These are phyloP conservation scores for Musa itinerans DNA, from an alignment of 176 grass and related monocot species.

Conservation along the genomic window DNA sequence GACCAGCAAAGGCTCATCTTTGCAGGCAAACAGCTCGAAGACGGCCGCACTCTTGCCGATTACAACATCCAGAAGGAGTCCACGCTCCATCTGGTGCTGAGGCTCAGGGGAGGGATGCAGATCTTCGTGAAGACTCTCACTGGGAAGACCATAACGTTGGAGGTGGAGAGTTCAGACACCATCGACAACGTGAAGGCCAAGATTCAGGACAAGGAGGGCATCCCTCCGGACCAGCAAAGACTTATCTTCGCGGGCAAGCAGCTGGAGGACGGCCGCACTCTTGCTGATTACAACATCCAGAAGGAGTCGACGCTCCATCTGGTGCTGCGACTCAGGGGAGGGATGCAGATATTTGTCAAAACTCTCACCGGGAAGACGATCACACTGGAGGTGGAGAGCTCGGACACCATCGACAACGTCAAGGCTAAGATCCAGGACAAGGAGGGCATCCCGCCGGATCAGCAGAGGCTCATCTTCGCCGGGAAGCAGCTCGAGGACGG, in stretches of 20 bases:
- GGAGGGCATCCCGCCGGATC: slow-evolving; percentile 31
- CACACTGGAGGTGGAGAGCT: slow-evolving; percentile 29
- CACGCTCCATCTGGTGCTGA: not conserved
- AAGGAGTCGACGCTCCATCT: slow-evolving; percentile 12
- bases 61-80: slow-evolving; percentile 18
- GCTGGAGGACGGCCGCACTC: slow-evolving; percentile 9
- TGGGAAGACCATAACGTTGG: not conserved
- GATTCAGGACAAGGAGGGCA: slow-evolving; percentile 19
- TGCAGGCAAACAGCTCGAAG: slow-evolving; percentile 4
- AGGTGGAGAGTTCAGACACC: slow-evolving; percentile 1
- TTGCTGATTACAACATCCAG: slow-evolving; percentile 13
- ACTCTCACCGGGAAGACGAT: slow-evolving; percentile 13
- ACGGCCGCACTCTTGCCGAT: slow-evolving; percentile 9
- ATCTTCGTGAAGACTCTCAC: slow-evolving; percentile 5
- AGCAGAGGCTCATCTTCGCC: slow-evolving; percentile 20
- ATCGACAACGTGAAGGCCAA: slow-evolving; percentile 18
- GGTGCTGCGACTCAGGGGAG: too few relatives aligned
- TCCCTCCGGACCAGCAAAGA: slow-evolving; percentile 16
- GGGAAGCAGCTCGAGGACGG: slow-evolving; percentile 20
- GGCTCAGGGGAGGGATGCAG: not conserved
- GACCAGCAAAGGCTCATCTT: slow-evolving; percentile 19
- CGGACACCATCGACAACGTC: slow-evolving; percentile 80
- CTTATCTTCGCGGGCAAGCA: slow-evolving; percentile 4
- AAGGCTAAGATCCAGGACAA: slow-evolving; percentile 89
- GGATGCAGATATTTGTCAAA: not conserved